Percentiles rank a stretch among this genome's conserved stretches.
Evolutionary conservation across 2,329 filamentous ascomycete species (phyloP).

Genomic region (Stylonectria norvegica): DNA sequence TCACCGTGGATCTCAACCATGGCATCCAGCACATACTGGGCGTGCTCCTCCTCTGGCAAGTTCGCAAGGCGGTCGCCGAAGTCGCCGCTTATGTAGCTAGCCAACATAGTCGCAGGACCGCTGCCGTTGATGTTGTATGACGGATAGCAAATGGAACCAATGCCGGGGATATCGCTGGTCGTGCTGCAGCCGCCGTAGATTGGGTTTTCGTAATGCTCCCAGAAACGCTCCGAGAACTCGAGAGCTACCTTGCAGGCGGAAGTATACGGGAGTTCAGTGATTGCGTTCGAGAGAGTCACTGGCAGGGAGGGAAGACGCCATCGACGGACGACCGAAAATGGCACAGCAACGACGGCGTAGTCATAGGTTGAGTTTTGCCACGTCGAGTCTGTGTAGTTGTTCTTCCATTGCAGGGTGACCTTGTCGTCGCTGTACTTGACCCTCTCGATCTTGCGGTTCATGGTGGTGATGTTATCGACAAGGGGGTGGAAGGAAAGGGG

Average conservation of each 20-base stretch:
- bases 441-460: conserved; percentile 54
- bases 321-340: conserved; percentile 61
- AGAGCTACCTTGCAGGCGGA: conserved; percentile 58
- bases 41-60: conserved; percentile 54
- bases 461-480: conserved; percentile 51
- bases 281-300: conserved; percentile 42
- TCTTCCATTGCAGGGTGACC: conserved; percentile 57
- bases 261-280: conserved; percentile 43
- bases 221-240: conserved; percentile 64
- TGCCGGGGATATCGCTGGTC: conserved; percentile 54
- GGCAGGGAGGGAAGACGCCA: conserved; percentile 51
- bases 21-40: conserved; percentile 4
- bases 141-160: conserved; percentile 64
- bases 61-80: conserved; percentile 36
- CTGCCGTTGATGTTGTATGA: conserved; percentile 63
- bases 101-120: conserved; percentile 60
- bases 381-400: conserved; percentile 27
- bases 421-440: conserved; percentile 50
- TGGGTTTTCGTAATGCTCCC: conserved; percentile 47
- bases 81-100: conserved; percentile 55
- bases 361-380: conserved; percentile 55
- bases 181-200: conserved; percentile 64
- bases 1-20: conserved; percentile 6
- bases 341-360: conserved; percentile 61
- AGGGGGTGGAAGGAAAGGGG: conserved; percentile 61